Conservation (phyloP, 306 rosid species). For the Gillenia trifoliata region DNA sequence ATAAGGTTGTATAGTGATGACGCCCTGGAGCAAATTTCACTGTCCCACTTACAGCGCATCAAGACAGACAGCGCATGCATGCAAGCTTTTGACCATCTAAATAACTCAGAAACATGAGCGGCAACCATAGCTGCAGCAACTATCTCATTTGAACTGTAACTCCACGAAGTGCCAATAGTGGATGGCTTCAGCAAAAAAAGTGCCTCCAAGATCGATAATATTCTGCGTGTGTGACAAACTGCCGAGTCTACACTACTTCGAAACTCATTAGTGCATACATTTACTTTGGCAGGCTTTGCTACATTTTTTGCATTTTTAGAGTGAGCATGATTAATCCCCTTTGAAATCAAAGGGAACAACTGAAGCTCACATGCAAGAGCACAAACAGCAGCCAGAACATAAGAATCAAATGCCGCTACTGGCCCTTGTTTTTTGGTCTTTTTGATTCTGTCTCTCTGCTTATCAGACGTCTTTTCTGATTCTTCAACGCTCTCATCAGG, state of each 20-base stretch:
- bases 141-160: slow-evolving; percentile 93
- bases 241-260: slow-evolving; percentile 73
- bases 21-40: slow-evolving; percentile 78
- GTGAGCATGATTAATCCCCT: slow-evolving; percentile 43
- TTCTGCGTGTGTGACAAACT: slow-evolving; percentile 78
- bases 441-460: slow-evolving; percentile 45
- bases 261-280: slow-evolving; percentile 46
- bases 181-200: slow-evolving; percentile 87
- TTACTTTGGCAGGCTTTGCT: slow-evolving; percentile 49
- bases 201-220: slow-evolving; percentile 86
- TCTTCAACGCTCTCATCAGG: slow-evolving; percentile 51
- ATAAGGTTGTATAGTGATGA: slow-evolving; percentile 87
- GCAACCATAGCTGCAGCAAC: slow-evolving; percentile 99
- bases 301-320: slow-evolving; percentile 38
- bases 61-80: slow-evolving; percentile 89
- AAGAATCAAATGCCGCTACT: slow-evolving; percentile 93
- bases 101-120: slow-evolving; percentile 91
- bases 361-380: slow-evolving; percentile 97
- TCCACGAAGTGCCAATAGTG: slow-evolving; percentile 96
- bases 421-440: slow-evolving; percentile 81
- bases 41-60: slow-evolving; percentile 92
- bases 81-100: slow-evolving; percentile 93
- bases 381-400: slow-evolving; percentile 93
- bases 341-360: slow-evolving; percentile 68
- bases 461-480: slow-evolving; percentile 44